Conservation (phyloP, 257 asterid species). For the Solanum habrochaites region DNA sequence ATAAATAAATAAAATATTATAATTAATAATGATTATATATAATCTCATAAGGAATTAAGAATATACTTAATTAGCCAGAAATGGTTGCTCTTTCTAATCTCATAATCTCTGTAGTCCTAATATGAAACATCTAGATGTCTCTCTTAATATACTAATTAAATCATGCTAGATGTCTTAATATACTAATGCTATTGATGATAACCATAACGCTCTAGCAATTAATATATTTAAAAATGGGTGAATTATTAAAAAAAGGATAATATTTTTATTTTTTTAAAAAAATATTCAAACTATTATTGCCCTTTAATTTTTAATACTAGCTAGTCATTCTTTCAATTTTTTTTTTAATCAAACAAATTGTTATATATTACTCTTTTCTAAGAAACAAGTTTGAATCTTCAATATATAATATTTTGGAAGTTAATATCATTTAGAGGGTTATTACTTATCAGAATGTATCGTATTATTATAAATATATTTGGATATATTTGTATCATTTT, state of each 20-base stretch:
- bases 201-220: background rate
- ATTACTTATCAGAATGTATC: background rate
- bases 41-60: background rate
- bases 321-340: background rate
- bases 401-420: background rate
- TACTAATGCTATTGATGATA: background rate
- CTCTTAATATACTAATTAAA: background rate
- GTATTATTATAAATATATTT: background rate
- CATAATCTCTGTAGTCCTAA: background rate
- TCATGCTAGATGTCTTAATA: background rate
- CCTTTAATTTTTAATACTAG: background rate
- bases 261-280: no score
- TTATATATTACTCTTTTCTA: background rate
- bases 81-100: background rate
- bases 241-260: background rate
- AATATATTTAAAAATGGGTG: background rate
- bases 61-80: background rate
- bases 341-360: background rate
- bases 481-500: background rate
- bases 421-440: background rate
- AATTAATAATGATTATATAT: background rate
- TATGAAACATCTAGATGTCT: background rate
- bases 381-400: background rate
- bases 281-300: background rate
- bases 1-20: background rate